Base-by-base conservation (phyloP, 192 early-diverging fungal species). In the Lobosporangium transversale region DNA sequence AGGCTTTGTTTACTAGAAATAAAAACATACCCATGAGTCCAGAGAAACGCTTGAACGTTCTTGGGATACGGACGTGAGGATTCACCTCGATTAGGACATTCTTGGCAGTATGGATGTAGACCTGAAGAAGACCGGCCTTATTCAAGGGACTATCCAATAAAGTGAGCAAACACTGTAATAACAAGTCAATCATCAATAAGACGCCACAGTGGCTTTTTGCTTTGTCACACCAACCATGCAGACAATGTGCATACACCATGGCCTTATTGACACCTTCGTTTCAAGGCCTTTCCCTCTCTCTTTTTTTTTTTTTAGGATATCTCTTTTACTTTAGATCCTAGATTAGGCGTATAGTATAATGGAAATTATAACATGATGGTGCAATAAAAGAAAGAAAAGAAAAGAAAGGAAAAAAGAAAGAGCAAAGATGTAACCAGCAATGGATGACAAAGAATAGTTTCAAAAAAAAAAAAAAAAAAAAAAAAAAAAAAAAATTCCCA, bases 41-140 rank as follows among this genome's bases (percentile, higher is more conserved):
- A 61, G 94, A 92, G 82, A 99, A 99, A 58, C 98, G 90, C 86
- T 98, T 99, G 69, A 97, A 99, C 10, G 98, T 99, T 79, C 98
- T 88, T n/a, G 98, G 98, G 75, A 99, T 99, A 66, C 98, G 90
- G 53, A 98, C 93, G 59, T 96, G 93, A 40, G 98, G 98, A 76
- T 94, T 96, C 40, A 99, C 93, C 87, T 99, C 98, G 58, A 99
- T 98, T 31, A 99, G 85, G 18, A 97, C 96, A 58, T 95, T 94
- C 79, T 90, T 93, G 53, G 87, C 86, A 4, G 98, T 99, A 64
- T 96, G 95, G 44, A 99, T 95, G 78, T 95, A 99, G 44, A 99
- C 92, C 80, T 99, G 98, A 61, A 99, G 80, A n/a, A 93, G 84
- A 40, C 98, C 98, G 2, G 98, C 96, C 83, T 98, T 98, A 88